phyloP scores from a whole-genome alignment of 768 basidiomycete genomes.

The Boletus edulis region DNA sequence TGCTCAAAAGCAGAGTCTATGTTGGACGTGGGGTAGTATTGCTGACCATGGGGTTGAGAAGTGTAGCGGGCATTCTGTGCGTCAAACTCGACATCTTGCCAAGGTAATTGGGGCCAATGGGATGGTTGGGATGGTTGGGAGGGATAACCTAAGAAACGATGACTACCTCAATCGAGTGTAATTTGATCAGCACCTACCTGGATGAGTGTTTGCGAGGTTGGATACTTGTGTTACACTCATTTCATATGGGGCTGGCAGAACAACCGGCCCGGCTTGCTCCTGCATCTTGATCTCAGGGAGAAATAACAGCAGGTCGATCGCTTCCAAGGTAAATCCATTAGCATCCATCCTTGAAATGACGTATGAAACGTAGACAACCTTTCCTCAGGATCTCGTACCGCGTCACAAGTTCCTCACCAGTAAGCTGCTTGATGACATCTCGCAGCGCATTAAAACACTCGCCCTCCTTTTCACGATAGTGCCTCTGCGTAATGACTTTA shows the following conservation, averaged over 20 bases:
- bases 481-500: slow-evolving; percentile 17
- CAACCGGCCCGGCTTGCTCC: not conserved
- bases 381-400: slow-evolving; percentile 22
- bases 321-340: slow-evolving; percentile 3
- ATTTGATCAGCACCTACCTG: not conserved
- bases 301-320: not conserved
- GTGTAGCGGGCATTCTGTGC: not conserved
- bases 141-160: slow-evolving; percentile 1
- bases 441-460: slow-evolving; percentile 15
- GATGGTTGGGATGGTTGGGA: not conserved
- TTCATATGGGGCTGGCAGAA: not conserved
- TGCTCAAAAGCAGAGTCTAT: not conserved
- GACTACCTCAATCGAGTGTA: not conserved
- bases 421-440: slow-evolving; percentile 16
- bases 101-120: not conserved
- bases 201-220: not conserved
- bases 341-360: not conserved
- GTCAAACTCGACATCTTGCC: not conserved
- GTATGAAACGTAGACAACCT: slow-evolving; percentile 11
- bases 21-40: not conserved
- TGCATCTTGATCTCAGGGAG: not conserved
- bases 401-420: slow-evolving; percentile 11
- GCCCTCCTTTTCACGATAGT: slow-evolving; percentile 24
- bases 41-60: not conserved
- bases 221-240: not conserved